Conservation (phyloP, 225 moss, liverwort and hornwort species). For the Pseudisothecium myosuroides region DNA sequence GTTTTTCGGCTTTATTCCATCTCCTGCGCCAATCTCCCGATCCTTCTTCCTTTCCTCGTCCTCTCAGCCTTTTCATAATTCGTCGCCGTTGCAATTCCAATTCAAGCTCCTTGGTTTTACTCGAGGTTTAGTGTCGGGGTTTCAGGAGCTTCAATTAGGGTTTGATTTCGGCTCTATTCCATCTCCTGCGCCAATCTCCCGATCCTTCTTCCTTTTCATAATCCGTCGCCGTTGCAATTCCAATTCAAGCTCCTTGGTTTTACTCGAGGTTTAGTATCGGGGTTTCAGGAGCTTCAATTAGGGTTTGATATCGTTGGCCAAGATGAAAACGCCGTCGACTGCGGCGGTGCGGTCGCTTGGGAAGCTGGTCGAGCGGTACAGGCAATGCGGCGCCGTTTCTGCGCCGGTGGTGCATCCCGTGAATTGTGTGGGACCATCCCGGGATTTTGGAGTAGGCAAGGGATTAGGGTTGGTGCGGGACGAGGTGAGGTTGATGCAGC, state of each 20-base stretch:
- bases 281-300: not conserved
- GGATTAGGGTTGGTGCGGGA: not conserved
- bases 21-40: not conserved
- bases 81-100: not conserved
- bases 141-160: not conserved
- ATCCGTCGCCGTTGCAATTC: not conserved
- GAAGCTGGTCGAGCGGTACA: conserved; percentile 1
- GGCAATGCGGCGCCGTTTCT: not conserved
- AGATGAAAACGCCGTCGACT: not conserved
- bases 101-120: not conserved
- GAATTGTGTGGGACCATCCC: not conserved
- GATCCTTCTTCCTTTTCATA: not conserved
- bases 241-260: not conserved
- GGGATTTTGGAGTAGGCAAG: not conserved
- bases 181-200: not conserved
- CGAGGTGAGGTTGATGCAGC: not conserved
- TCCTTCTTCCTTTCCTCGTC: not conserved
- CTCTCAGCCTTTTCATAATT: not conserved
- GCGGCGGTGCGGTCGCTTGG: conserved; percentile 5
- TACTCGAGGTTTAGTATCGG: not conserved
- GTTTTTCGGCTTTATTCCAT: not conserved
- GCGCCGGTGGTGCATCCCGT: not conserved
- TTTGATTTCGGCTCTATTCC: not conserved
- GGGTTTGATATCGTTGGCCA: not conserved
- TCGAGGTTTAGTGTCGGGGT: not conserved